phyloP scores from a whole-genome alignment of 441 rosid genomes.

The Bocquillonia castaneifolia region DNA sequence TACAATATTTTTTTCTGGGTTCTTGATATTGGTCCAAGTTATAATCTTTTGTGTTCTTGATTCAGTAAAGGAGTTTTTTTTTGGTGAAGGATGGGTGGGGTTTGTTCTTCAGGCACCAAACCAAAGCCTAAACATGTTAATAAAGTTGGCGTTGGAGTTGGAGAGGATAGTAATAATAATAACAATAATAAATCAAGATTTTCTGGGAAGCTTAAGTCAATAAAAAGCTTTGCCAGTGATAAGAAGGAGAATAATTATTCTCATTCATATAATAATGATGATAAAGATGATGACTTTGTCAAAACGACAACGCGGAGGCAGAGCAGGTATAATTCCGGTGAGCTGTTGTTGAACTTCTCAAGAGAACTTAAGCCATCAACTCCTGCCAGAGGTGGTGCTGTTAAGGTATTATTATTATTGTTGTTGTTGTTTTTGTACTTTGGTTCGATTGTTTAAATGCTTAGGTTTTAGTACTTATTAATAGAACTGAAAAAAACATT shows the following conservation, averaged over 20 bases:
- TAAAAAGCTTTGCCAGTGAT: constrained; percentile 33
- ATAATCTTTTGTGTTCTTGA: no score
- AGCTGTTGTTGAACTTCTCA: constrained; percentile 39
- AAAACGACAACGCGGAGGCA: constrained; percentile 26
- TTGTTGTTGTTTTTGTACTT: not conserved
- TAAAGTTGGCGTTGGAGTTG: constrained; percentile 32
- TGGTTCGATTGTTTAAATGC: not conserved
- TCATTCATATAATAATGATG: not conserved
- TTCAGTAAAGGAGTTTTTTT: no score
- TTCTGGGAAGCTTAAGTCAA: constrained; percentile 51
- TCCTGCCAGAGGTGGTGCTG: constrained; percentile 33
- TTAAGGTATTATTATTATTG: constrained; percentile 38
- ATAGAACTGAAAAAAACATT: not conserved
- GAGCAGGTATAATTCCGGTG: constrained; percentile 36
- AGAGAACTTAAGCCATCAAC: constrained; percentile 55
- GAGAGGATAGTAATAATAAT: no score
- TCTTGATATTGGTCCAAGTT: not conserved
- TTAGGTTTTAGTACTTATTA: not conserved
- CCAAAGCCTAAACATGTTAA: constrained; percentile 10
- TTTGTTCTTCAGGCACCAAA: constrained; percentile 51
- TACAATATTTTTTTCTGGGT: not conserved
- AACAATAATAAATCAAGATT: constrained; percentile 23
- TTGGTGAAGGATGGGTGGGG: constrained; percentile 53
- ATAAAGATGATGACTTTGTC: constrained; percentile 25
- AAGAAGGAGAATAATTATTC: constrained; percentile 29